Evolutionary conservation across 169 alveolate genomes (phyloP).

Genomic region (Miamiensis avidus): DNA sequence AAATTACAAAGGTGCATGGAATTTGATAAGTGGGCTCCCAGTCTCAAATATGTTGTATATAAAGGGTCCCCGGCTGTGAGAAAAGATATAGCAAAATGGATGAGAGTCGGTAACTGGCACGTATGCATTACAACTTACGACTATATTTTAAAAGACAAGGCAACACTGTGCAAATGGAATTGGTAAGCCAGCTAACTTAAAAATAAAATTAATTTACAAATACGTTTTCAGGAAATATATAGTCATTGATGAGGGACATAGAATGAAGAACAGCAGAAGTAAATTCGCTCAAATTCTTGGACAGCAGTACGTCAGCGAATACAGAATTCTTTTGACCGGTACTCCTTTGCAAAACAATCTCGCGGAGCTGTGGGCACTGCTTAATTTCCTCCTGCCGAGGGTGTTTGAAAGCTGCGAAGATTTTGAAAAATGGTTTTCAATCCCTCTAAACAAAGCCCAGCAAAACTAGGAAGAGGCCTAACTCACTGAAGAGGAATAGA

Average conservation of each 20-base stretch:
- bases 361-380: constrained; percentile 90
- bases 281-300: constrained; percentile 89
- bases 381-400: constrained; percentile 88
- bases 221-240: constrained; percentile 66
- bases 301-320: constrained; percentile 74
- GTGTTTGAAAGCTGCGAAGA: constrained; percentile 91
- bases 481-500: constrained; percentile 89
- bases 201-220: no score
- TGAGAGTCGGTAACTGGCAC: constrained; percentile 77
- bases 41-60: constrained; percentile 85
- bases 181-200: constrained; percentile 75
- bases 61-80: constrained; percentile 78
- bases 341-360: constrained; percentile 90
- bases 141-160: constrained; percentile 83
- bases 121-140: constrained; percentile 88
- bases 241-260: constrained; percentile 95
- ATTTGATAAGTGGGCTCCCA: constrained; percentile 95
- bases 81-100: constrained; percentile 55
- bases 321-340: constrained; percentile 92
- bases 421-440: constrained; percentile 91
- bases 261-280: constrained; percentile 93
- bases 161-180: constrained; percentile 69
- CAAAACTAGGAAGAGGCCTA: constrained; percentile 79
- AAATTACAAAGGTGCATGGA: constrained; percentile 56
- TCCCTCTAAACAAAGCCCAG: constrained; percentile 82